These are phyloP conservation scores for Lentinula boryana DNA, from an alignment of 768 basidiomycete genomes.

Conservation along the genomic window DNA sequence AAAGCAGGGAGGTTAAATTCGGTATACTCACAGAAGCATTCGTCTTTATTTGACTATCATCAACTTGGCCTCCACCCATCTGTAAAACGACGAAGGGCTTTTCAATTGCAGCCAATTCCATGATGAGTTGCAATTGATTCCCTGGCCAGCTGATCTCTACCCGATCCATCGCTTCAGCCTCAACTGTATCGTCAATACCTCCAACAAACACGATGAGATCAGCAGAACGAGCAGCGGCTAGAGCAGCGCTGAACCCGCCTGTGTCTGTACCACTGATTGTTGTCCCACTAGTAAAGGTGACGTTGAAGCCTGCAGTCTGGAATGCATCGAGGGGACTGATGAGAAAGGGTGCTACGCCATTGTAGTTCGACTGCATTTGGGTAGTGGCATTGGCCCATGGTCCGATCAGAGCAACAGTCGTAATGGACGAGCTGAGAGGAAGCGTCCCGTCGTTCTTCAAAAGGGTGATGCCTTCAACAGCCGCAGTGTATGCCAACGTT, in stretches of 20 bases:
- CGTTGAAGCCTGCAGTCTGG: constrained; percentile 37
- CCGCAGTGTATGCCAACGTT: constrained; percentile 42
- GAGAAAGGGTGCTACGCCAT: constrained; percentile 49
- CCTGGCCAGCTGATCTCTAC: constrained; percentile 48
- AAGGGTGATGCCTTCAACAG: constrained; percentile 49
- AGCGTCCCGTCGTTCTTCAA: constrained; percentile 61
- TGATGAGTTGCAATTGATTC: constrained; percentile 44
- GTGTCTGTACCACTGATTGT: constrained; percentile 30
- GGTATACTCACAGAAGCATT: constrained; percentile 29
- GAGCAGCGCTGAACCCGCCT: constrained; percentile 43
- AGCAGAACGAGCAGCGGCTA: constrained; percentile 41
- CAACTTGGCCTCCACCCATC: constrained; percentile 54
- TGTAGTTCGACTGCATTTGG: constrained; percentile 55
- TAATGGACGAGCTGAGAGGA: constrained; percentile 39
- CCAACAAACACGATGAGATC: constrained; percentile 49
- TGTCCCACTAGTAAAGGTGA: constrained; percentile 38
- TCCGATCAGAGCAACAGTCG: constrained; percentile 52
- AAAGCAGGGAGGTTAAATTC: background rate
- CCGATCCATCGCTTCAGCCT: constrained; percentile 43
- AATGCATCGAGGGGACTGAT: constrained; percentile 47
- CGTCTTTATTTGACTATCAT: constrained; percentile 37
- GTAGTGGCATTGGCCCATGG: constrained; percentile 52
- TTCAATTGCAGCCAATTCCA: constrained; percentile 34
- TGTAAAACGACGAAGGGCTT: constrained; percentile 51
- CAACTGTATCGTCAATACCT: constrained; percentile 45